phyloP scores from a whole-genome alignment of 805 yeast species.

The Pichia exigua region DNA sequence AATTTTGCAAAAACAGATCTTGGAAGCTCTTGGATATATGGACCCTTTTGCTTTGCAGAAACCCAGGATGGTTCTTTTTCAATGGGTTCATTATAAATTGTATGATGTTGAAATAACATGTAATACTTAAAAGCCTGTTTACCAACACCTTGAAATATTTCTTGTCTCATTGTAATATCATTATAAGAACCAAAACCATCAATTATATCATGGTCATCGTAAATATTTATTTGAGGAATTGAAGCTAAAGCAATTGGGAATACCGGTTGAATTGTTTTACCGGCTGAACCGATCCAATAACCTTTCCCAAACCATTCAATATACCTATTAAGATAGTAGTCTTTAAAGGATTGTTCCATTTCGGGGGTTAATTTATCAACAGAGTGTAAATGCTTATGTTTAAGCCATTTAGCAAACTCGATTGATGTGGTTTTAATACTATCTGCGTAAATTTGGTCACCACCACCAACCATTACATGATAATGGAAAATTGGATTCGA shows the following conservation, averaged over 20 bases:
- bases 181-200: constrained; percentile 93
- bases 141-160: constrained; percentile 67
- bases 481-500: constrained; percentile 38
- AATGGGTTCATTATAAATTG: constrained; percentile 36
- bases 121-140: constrained; percentile 76
- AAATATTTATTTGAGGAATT: constrained; percentile 81
- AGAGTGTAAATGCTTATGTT: constrained; percentile 41
- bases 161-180: constrained; percentile 64
- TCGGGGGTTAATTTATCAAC: constrained; percentile 36
- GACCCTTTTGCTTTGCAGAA: constrained; percentile 47
- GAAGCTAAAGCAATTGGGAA: constrained; percentile 72
- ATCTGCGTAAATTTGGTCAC: constrained; percentile 92
- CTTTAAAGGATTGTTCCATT: constrained; percentile 46
- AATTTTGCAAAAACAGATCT: constrained; percentile 67
- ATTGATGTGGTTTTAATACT: constrained; percentile 55
- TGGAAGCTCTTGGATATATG: constrained; percentile 57
- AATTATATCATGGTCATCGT: constrained; percentile 93
- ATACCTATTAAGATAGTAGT: constrained; percentile 68
- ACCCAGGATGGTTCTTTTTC: constrained; percentile 54
- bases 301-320: constrained; percentile 88
- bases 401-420: constrained; percentile 55
- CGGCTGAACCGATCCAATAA: constrained; percentile 64
- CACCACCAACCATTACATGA: constrained; percentile 97
- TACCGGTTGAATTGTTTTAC: constrained; percentile 57
- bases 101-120: constrained; percentile 87